Base-by-base conservation (phyloP, 106 monocot genomes). In the Allium cepa region DNA sequence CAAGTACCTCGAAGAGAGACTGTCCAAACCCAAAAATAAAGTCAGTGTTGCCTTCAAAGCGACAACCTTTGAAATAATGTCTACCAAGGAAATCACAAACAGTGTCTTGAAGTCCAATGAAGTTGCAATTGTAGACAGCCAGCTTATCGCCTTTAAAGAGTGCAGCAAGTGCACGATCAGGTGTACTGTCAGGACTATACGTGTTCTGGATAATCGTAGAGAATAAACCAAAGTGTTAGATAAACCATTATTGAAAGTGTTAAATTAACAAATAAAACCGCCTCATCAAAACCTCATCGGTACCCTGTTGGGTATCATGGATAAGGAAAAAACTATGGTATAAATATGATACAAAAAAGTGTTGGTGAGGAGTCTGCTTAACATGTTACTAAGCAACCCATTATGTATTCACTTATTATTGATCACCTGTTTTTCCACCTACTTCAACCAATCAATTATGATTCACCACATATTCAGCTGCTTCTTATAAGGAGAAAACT, bases 61-160 rank as follows among this genome's bases (percentile, higher is more conserved):
- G 55, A 60, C 80, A 80, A 61, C 75, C 49, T 13, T 58, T 63
- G 72, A 71, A 80, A 53, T 71, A 76, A 16, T 80, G 80, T 47
- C 72, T 53, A 16, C 80, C 80, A 4, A 7, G 1, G 46, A 70
- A 49, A 67, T 80, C 75, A 46, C 50, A 52, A 57, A 80, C 46
- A 1, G 79, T 80, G 66, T 80, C 79, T 50, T 80, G 79, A 1
- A 57, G 5, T 1, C 79, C 75, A 8, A 64, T 18, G 65, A 75
- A 80, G 8, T 45, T 49, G 60, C 79, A 80, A 46, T 62, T 49
- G 17, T 73, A 66, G 47, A 73, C 55, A 45, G 72, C 62, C 10
- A 60, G 53, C 63, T 72, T 72, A 18, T 72, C 72, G 10, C 72
- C 72, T 13, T 48, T 48, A 11, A 72, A 53, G 36, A 72, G 46